These are phyloP conservation scores for Bassia scoparia DNA, from an alignment of 148 eudicot genomes.

Conservation along the genomic window DNA sequence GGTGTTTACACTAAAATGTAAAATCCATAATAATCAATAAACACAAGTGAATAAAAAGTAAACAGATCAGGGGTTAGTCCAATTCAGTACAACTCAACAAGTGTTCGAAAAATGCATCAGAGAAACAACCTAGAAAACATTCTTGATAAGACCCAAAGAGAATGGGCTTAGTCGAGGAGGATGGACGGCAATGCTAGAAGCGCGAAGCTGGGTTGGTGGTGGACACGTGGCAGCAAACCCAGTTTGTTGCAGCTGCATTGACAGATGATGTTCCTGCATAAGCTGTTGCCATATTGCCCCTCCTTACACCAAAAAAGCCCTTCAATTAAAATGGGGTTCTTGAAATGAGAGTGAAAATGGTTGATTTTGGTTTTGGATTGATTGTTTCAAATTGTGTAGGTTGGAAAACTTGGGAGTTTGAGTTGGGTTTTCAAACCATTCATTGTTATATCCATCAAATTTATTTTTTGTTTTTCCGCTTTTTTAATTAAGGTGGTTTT, in stretches of 20 bases:
- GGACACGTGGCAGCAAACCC: slow-evolving; percentile 57
- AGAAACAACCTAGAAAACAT: slow-evolving; percentile 45
- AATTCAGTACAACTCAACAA: neutral
- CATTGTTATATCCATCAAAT: slow-evolving; percentile 27
- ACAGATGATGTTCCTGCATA: slow-evolving; percentile 47
- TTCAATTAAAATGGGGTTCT: neutral
- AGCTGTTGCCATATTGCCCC: slow-evolving; percentile 35
- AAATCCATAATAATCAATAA: neutral
- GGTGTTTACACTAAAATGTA: no score
- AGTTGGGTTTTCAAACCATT: slow-evolving; percentile 32
- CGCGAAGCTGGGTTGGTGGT: slow-evolving; percentile 30
- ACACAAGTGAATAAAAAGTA: neutral
- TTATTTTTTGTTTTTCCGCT: neutral
- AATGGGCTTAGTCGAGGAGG: slow-evolving; percentile 39
- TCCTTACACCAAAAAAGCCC: neutral
- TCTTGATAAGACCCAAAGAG: slow-evolving; percentile 30
- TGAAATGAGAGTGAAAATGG: neutral
- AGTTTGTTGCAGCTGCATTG: slow-evolving; percentile 79
- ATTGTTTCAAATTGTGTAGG: neutral
- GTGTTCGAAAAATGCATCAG: slow-evolving; percentile 39
- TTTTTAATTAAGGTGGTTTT: neutral
- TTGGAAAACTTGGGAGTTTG: slow-evolving; percentile 6
- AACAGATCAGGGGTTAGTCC: neutral
- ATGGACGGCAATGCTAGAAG: slow-evolving; percentile 52
- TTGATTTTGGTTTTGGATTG: slow-evolving; percentile 10